phyloP scores from a whole-genome alignment of 257 asterid genomes.

The Cinchona pubescens region DNA sequence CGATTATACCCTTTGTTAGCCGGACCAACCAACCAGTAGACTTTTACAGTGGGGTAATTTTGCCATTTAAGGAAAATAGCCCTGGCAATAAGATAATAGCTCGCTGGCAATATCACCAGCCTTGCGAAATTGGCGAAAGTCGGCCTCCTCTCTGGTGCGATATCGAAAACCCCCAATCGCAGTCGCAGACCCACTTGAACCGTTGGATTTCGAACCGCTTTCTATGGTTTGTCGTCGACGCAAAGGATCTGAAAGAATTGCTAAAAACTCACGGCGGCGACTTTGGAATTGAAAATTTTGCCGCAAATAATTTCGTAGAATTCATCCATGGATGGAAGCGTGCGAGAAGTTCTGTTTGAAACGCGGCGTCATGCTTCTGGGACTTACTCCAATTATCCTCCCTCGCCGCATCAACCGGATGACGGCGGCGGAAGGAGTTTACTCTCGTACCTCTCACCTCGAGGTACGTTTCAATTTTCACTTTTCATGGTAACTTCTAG shows the following conservation, averaged over 20 bases:
- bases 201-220: conserved; percentile 9
- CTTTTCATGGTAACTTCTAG: neutral
- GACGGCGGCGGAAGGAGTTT: conserved; percentile 52
- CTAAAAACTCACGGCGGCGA: neutral
- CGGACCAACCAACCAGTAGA: too few relatives aligned
- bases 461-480: conserved; percentile 50
- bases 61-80: too few relatives aligned
- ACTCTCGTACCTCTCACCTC: conserved; percentile 58
- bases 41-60: too few relatives aligned
- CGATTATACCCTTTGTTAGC: too few relatives aligned
- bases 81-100: too few relatives aligned
- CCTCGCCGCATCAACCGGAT: conserved; percentile 45
- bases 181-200: neutral
- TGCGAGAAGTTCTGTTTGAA: conserved; percentile 52
- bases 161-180: neutral
- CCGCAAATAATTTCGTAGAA: conserved; percentile 5
- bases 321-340: conserved; percentile 43
- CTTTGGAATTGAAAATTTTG: conserved; percentile 20
- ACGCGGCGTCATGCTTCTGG: conserved; percentile 77
- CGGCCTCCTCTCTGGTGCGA: neutral
- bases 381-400: conserved; percentile 81
- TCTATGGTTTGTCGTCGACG: conserved; percentile 2
- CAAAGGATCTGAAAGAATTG: conserved; percentile 27
- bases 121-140: too few relatives aligned
- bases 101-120: too few relatives aligned